These are phyloP conservation scores for Colletotrichum chrysophilum DNA, from an alignment of 2,329 filamentous ascomycete genomes.

Conservation along the genomic window DNA sequence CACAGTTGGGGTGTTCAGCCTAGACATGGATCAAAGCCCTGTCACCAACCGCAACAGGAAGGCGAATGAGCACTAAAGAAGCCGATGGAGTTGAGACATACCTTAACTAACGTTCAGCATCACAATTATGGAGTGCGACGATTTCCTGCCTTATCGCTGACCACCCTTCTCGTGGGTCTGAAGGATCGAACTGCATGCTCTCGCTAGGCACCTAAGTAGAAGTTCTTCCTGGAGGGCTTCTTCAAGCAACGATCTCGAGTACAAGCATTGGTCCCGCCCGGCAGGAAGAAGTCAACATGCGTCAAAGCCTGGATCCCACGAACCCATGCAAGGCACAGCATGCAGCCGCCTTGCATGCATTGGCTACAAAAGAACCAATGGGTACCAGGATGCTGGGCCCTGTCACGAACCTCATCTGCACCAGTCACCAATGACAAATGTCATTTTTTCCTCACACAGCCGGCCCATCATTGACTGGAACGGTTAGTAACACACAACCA, in stretches of 20 bases:
- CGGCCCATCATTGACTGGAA: not conserved
- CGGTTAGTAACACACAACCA: not conserved
- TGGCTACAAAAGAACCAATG: slow-evolving; percentile 2
- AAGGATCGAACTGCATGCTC: not conserved
- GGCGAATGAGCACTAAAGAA: not conserved
- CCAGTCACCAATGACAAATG: not conserved
- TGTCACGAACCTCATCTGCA: not conserved
- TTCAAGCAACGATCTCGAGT: not conserved
- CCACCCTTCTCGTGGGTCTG: not conserved
- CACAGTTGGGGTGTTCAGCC: not conserved
- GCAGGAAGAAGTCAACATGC: rapidly evolving
- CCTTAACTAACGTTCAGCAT: not conserved
- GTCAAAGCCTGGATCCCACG: not conserved
- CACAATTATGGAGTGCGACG: not conserved
- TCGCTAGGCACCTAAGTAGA: not conserved
- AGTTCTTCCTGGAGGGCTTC: not conserved
- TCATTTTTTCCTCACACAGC: not conserved
- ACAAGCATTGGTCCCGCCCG: not conserved
- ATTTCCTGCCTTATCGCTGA: not conserved
- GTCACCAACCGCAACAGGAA: slow-evolving; percentile 3
- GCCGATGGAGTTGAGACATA: not conserved
- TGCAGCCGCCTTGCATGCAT: not conserved
- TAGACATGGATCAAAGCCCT: not conserved
- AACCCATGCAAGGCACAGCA: slow-evolving; percentile 12
- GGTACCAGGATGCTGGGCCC: not conserved